Evolutionary conservation across 805 yeast species (phyloP), one percentile per base, ranked within the genome.

Genomic region (Starmera caribaea): DNA sequence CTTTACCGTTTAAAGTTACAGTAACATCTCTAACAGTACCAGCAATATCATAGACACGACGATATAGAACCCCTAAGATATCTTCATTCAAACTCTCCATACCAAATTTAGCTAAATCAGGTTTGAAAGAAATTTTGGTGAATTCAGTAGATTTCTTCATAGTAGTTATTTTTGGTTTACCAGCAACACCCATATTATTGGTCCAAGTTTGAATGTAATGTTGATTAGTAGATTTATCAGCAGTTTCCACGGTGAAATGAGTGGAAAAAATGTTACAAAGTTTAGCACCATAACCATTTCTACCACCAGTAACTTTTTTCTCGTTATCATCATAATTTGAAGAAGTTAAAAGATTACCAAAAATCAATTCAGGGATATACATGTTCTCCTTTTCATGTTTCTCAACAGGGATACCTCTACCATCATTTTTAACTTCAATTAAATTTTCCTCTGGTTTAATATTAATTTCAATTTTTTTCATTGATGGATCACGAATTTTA

Each of bases 261-360:
- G 88, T 83, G 21, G 96, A 87, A 60, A 90, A 92, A 45, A 92
- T 92, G 60, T 92, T 92, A 75, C 98, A 92, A 41, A 92, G 67
- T 58, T 92, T 92, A 37, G 98, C 98, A 62, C 98, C 98, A 57
- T 79, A 92, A 46, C 98, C 98, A 58, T 92, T 92, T 68, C 98
- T 79, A 61, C 98, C 98, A 67, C 98, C 98, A 2, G 95, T 86
- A 29, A 92, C 97, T 61, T 92, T 92, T 62, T 86, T 85, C 55
- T 92, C 85, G 46, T 90, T 76, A 59, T 92, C 98, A 59, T 92
- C 96, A 59, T 92, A 92, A 63, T 92, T 92, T 24, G 96, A 85
- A 2, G 97, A 89, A 0, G 98, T 92, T 47, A 92, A 73, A 44
- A 92, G 71, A 55, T 92, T 87, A 40, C 98, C 98, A 62, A 92